Base-by-base conservation (phyloP, 73 alveolate genomes). In the Uronychia binucleata region DNA sequence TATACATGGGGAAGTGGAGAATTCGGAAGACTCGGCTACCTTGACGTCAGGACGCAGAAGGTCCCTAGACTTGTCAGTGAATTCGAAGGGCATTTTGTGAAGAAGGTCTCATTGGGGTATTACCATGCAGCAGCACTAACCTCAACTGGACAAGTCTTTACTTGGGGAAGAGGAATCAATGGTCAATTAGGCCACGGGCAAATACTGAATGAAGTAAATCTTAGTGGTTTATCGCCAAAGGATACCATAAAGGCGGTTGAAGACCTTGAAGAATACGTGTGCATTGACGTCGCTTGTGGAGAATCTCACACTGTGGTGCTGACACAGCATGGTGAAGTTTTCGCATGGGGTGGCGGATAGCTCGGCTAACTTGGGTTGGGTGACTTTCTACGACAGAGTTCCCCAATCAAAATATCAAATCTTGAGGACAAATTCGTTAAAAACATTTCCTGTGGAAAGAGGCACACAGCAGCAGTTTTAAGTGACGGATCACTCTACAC, bases 171-270 rank as follows among this genome's bases (percentile, higher is more conserved):
- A 14, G 85, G 85, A 14, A 78, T 78, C 28, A 78, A 78, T 27
- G 85, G 85, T 1, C 33, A 78, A 33, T 33, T 78, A 1, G 85
- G 85, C 31, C 85, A 78, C 34, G 85, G 85, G 26, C 31, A 77
- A 27, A 59, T 78, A 1, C 32, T 78, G 30, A 78, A 78, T 78
- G 85, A 78, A 91, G 93, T 28, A 96, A 78, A 83, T 94, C 98
- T 26, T 97, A 99, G 99, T 99, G 99, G 0, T 91, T 89, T 35
- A 95, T 97, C 30, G 99, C 96, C 74, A 99, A 97, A 58, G 99
- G 99, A 8, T 93, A 97, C 87, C 92, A n/a, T n/a, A n/a, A n/a
- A n/a, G 34, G 77, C 75, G 34, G 85, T 78, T 8, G 34, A 31
- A 26, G 85, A 75, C 25, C 33, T 78, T 1, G 32, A 75, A 25